A percentile compares a stretch with the other conserved stretches of the same genome.
These are phyloP conservation scores for Sphaceloma murrayae DNA, from an alignment of 2,329 filamentous ascomycete genomes.

Conservation along the genomic window DNA sequence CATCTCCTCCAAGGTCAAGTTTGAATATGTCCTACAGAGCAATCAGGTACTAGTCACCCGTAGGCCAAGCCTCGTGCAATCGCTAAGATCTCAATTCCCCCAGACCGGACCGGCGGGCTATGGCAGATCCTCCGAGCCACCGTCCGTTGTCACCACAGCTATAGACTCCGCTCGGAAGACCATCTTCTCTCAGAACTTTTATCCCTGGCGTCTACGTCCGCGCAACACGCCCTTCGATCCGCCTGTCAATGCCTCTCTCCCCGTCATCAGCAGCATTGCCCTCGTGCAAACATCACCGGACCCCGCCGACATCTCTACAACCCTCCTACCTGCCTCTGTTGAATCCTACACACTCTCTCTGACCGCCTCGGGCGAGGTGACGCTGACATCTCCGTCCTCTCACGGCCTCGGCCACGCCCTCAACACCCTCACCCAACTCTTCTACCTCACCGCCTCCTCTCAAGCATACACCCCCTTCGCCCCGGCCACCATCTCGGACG, in stretches of 20 bases:
- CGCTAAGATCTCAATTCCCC: constrained; percentile 12
- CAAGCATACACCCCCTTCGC: constrained; percentile 58
- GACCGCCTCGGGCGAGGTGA: constrained; percentile 47
- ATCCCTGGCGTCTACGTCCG: constrained; percentile 69
- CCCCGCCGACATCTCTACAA: constrained; percentile 46
- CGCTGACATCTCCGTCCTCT: constrained; percentile 55
- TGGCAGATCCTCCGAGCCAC: constrained; percentile 1
- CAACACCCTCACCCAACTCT: constrained; percentile 69
- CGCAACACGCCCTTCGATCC: constrained; percentile 59
- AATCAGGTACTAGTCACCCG: constrained; percentile 20
- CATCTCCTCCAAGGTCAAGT: constrained; percentile 31
- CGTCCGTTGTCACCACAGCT: constrained; percentile 39
- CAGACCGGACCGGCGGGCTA: constrained; percentile 13
- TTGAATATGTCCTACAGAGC: constrained; percentile 30
- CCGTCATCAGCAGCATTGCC: constrained; percentile 48
- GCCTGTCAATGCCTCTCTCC: constrained; percentile 32
- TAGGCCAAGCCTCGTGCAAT: constrained; percentile 16
- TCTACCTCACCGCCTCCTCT: constrained; percentile 57
- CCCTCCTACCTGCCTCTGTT: constrained; percentile 55
- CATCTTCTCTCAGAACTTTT: constrained; percentile 59
- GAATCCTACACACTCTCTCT: constrained; percentile 66
- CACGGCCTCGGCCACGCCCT: constrained; percentile 63
- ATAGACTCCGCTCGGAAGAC: constrained; percentile 48
- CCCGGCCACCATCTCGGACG: constrained; percentile 63
- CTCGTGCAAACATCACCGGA: constrained; percentile 54